These are phyloP conservation scores for Pleurotus eryngii DNA, from an alignment of 768 basidiomycete genomes.

Conservation along the genomic window DNA sequence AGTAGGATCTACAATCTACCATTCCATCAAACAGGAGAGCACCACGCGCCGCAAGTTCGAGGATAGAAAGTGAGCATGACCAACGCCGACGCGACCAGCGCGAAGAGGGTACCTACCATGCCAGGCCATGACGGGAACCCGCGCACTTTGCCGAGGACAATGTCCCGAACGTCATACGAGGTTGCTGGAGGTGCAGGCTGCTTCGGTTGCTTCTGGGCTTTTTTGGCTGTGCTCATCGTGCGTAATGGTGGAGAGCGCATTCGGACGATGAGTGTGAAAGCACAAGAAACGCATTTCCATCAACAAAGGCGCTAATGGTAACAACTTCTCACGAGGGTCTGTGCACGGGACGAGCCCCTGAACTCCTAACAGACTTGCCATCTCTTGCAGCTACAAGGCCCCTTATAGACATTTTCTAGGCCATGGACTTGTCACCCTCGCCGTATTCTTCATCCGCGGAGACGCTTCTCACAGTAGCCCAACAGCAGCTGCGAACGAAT, in stretches of 20 bases:
- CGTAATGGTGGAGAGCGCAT: background rate
- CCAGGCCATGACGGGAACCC: constrained; percentile 96
- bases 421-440: too few relatives aligned
- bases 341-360: background rate
- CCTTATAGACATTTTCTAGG: too few relatives aligned
- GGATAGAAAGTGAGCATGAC: too few relatives aligned
- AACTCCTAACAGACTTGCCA: background rate
- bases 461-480: too few relatives aligned
- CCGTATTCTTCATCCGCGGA: too few relatives aligned
- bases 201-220: constrained; percentile 43
- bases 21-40: constrained; percentile 9
- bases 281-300: background rate
- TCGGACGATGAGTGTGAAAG: background rate
- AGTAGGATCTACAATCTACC: constrained; percentile 78
- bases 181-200: constrained; percentile 19
- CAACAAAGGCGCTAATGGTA: background rate
- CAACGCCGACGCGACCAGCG: too few relatives aligned
- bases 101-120: constrained; percentile 59
- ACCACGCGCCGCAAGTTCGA: too few relatives aligned
- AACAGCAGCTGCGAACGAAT: too few relatives aligned
- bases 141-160: constrained; percentile 90
- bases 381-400: too few relatives aligned
- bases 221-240: constrained; percentile 45
- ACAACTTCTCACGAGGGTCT: background rate
- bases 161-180: constrained; percentile 70